Base-by-base conservation (phyloP, 2,329 filamentous ascomycete species). In the Zymoseptoria pseudotritici region DNA sequence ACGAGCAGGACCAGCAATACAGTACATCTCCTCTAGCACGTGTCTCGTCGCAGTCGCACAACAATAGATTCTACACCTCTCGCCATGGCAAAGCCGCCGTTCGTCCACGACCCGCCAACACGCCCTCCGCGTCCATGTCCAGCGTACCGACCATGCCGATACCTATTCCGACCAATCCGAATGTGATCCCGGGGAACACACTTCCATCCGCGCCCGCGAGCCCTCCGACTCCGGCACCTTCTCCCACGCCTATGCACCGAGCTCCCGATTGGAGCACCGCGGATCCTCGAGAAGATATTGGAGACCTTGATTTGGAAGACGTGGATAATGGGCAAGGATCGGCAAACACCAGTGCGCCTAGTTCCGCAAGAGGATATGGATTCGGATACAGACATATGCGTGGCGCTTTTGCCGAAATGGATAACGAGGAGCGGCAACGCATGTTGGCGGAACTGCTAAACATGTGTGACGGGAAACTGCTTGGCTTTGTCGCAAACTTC, bases 401-500 rank as follows among this genome's bases (percentile, higher is more conserved):
- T 62, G 83, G 87, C 62, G 86, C 91, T 69, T 97, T 97, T 71
- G 86, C 86, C 69, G 85, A 87, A 58, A 86, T 91, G 74, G 88
- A 86, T 60, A 84, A 87, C 22, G 83, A 86, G 0, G 89, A 93
- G 75, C 85, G 90, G 59, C 89, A 91, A 69, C 84, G 89, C 49
- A 84, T 96, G 69, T 79, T 99, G 61, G 90, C 90, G 55, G 92
- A 96, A 72, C 80, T 99, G 59, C 79, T 99, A 65, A 96, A 96
- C 70, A 83, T 96, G 67, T 99, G 94, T 78, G 95, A 95, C 67
- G 97, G 90, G 69, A 91, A 95, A 71, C 89, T 96, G 74, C 81
- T 99, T 66, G 96, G 91, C 75, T 97, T 97, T 72, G 92, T 99
- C 20, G 91, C 95, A 67, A 91, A 95, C 73, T 96, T 96, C 75